phyloP scores from a whole-genome alignment of 1,284 basidiomycete species.

The Leccinum huronense region DNA sequence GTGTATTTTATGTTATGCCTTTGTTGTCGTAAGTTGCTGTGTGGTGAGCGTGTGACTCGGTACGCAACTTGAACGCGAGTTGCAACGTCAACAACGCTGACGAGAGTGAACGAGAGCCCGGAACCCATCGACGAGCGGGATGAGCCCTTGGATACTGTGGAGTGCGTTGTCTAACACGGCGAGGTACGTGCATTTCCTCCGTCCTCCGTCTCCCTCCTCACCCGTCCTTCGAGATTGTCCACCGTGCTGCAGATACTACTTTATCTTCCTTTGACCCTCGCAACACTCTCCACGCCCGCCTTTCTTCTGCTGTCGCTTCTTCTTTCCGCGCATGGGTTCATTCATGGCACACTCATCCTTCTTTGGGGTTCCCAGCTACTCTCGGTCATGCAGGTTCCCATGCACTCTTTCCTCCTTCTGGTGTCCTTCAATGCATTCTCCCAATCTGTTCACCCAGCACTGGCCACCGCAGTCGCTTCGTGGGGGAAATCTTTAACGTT shows the following conservation, averaged over 20 bases:
- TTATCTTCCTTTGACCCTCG: constrained; percentile 79
- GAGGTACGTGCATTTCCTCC: constrained; percentile 41
- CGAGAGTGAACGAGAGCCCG: constrained; percentile 8
- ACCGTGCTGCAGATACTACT: constrained; percentile 79
- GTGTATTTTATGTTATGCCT: constrained; percentile 1
- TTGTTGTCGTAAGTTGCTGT: constrained; percentile 5
- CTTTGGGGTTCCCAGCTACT: constrained; percentile 66
- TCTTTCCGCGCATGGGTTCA: constrained; percentile 68
- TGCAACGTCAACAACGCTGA: not conserved
- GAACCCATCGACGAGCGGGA: constrained; percentile 15
- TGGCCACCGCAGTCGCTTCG: constrained; percentile 56
- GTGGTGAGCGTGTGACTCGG: constrained; percentile 13
- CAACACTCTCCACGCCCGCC: constrained; percentile 73
- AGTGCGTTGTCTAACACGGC: constrained; percentile 63
- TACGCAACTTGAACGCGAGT: not conserved
- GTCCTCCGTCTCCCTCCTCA: constrained; percentile 5
- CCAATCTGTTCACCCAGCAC: constrained; percentile 55
- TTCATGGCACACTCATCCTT: constrained; percentile 70
- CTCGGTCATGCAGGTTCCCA: constrained; percentile 73
- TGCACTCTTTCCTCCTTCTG: constrained; percentile 78
- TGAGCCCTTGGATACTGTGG: constrained; percentile 64
- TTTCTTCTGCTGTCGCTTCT: constrained; percentile 81
- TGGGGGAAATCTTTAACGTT: constrained; percentile 74
- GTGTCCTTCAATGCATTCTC: constrained; percentile 80
- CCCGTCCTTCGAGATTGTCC: constrained; percentile 50